Base-by-base conservation (phyloP, 1,139 yeast genomes). In the Komagataea norvegica region DNA sequence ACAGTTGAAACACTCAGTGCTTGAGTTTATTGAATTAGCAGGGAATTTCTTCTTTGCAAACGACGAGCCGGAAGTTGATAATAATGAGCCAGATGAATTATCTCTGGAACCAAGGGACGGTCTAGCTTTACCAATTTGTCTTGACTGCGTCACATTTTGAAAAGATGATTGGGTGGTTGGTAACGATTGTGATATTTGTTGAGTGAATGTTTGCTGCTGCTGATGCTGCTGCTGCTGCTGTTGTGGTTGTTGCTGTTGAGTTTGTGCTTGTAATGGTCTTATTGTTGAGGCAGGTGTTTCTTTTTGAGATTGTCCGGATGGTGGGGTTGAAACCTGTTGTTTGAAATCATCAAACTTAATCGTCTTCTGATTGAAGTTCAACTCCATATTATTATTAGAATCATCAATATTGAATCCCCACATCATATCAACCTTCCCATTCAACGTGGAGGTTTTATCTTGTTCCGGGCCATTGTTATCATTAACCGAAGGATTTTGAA, bases 1-100 rank as follows among this genome's bases (percentile, higher is more conserved):
- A 64, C 98, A 91, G 62, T 91, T 91, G 40, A 84, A 81, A 62
- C 97, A 91, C 39, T 60, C 65, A 8, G 59, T 43, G 19, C 34
- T 46, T 5, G 39, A 20, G 17, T 33, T 41, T 8, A 29, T 33
- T 3, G 50, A 44, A 11, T 25, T 34, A 8, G 44, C 33, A 8
- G 47, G 42, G 1, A 45, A 41, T 41, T 47, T 50, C 42, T 52
- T 52, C 42, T 50, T 52, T 3, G 38, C 33, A 3, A 49, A 33
- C 1, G 45, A 38, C 1, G 44, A 41, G 2, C 43, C 43, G 0
- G 54, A 48, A 1, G 52, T 27, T 4, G 47, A 41, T 8, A 52
- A 45, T 11, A 46, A 30, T 3, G 49, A 42, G 3, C 41, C 29
- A 1, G 44, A 24, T 6, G 52, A 43, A 1, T 40, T 19, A 4